These are phyloP conservation scores for Mesostigma viride DNA, from an alignment of 139 green algal genomes.

Conservation along the genomic window DNA sequence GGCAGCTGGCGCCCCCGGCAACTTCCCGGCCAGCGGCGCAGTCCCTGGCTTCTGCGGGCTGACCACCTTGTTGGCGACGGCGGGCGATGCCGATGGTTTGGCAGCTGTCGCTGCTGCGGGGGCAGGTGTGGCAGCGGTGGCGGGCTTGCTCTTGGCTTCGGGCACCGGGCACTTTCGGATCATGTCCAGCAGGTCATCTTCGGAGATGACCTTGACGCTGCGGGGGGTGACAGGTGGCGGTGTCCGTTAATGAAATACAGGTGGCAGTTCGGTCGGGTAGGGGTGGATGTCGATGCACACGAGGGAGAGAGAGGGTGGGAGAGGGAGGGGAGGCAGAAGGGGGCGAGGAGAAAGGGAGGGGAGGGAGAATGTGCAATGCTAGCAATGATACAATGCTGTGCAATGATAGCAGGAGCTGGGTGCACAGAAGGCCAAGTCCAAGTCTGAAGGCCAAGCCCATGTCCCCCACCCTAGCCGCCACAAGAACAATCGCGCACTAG, in stretches of 20 bases:
- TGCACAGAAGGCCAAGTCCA: no score
- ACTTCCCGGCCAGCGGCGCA: background rate
- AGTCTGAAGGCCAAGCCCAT: no score
- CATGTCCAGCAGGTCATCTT: conserved; percentile 31
- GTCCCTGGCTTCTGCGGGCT: background rate
- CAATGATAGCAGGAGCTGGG: no score
- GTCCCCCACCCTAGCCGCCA: no score
- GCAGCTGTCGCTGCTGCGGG: no score
- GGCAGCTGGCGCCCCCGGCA: background rate
- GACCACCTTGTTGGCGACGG: background rate
- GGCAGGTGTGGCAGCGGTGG: no score
- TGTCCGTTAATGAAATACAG: no score
- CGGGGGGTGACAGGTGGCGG: background rate
- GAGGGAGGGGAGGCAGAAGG: background rate
- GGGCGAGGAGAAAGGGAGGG: background rate
- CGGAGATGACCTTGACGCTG: conserved; percentile 19
- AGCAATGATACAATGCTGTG: no score
- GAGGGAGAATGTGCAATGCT: no score
- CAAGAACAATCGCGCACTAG: no score
- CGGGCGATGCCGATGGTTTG: no score
- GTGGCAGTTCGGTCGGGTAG: background rate
- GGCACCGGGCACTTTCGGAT: conserved; percentile 12
- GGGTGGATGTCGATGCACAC: background rate
- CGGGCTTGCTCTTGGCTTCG: background rate
- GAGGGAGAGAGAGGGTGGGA: background rate